A percentile compares a stretch with the other conserved stretches of the same genome.
Evolutionary conservation across 2,329 filamentous ascomycete genomes (phyloP).

Genomic region (Botrytis cinerea): DNA sequence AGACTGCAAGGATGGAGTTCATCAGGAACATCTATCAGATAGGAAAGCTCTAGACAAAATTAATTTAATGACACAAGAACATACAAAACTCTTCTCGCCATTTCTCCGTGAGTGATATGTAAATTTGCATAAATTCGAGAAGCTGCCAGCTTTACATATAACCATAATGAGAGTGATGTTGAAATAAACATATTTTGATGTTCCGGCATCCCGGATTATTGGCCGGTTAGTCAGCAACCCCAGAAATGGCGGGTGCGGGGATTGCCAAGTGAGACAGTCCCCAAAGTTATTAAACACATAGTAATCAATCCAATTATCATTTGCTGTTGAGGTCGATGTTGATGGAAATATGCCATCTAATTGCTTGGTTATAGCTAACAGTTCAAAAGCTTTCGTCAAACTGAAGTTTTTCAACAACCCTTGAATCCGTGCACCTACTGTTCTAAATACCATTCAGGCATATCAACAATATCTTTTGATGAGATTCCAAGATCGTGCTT

Average conservation of each 20-base stretch:
- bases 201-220: neutral
- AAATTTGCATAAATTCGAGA: neutral
- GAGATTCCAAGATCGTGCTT: neutral
- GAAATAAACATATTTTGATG: neutral
- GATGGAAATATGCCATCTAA: rapidly evolving
- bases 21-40: neutral
- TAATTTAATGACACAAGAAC: neutral
- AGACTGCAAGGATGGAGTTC: neutral
- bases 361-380: rapidly evolving
- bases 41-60: neutral
- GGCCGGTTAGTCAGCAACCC: neutral
- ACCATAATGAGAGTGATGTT: neutral
- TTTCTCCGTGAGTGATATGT: neutral
- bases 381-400: neutral
- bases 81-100: neutral
- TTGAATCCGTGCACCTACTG: too few relatives aligned
- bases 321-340: neutral
- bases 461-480: neutral
- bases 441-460: too few relatives aligned
- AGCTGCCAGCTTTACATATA: neutral
- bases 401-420: neutral
- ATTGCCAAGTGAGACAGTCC: neutral
- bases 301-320: neutral
- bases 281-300: neutral
- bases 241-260: neutral